Percentiles rank a stretch among this genome's conserved stretches.
phyloP scores from a whole-genome alignment of 768 basidiomycete genomes.

The Lyophyllum shimeji region DNA sequence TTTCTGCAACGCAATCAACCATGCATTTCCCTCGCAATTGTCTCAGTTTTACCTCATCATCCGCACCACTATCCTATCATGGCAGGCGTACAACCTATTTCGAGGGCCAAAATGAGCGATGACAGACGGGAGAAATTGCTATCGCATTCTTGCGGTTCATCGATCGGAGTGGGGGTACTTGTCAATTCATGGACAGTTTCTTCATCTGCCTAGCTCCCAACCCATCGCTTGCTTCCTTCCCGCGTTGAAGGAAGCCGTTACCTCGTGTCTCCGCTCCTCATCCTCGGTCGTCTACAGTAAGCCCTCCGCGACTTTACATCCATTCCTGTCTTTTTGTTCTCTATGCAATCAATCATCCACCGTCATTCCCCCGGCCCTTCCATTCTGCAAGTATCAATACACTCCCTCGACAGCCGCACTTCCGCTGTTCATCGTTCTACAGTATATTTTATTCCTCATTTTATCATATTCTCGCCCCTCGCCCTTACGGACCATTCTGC shows the following conservation, averaged over 20 bases:
- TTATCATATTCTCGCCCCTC: conserved; percentile 52
- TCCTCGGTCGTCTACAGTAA: conserved; percentile 43
- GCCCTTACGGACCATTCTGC: conserved; percentile 36
- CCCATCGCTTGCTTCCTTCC: conserved; percentile 29
- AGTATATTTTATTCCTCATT: conserved; percentile 85
- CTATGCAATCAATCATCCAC: conserved; percentile 56
- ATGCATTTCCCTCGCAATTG: conserved; percentile 71
- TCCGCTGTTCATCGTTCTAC: conserved; percentile 52
- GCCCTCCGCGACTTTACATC: conserved; percentile 38
- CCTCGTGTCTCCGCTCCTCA: conserved; percentile 26
- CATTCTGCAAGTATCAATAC: conserved; percentile 37
- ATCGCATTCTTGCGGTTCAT: conserved; percentile 20
- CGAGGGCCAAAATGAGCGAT: conserved; percentile 29
- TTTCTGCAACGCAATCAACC: conserved; percentile 66
- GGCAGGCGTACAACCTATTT: conserved; percentile 51
- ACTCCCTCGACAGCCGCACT: conserved; percentile 52
- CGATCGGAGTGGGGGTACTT: background rate
- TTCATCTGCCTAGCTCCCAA: conserved; percentile 32
- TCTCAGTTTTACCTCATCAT: conserved; percentile 39
- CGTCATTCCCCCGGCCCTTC: conserved; percentile 48
- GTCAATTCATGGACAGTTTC: conserved; percentile 29
- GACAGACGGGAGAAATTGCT: conserved; percentile 25
- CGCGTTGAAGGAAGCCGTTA: conserved; percentile 22
- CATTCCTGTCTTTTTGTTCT: conserved; percentile 41
- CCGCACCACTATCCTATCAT: conserved; percentile 45